Evolutionary conservation across 2,329 filamentous ascomycete species (phyloP), one percentile per base, ranked within the genome.

Genomic region (Verticillium klebahnii): DNA sequence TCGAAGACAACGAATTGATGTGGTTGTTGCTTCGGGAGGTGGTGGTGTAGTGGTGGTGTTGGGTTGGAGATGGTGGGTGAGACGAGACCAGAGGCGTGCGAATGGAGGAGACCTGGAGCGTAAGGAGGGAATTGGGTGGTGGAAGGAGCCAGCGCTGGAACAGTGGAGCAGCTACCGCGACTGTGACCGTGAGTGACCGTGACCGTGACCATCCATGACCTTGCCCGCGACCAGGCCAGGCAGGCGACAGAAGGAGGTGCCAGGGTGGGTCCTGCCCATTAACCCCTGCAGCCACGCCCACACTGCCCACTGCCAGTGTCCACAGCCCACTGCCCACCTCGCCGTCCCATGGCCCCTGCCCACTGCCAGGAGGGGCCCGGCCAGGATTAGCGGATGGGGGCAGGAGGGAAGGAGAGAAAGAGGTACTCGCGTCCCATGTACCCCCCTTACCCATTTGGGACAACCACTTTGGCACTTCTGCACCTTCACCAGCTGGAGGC

Each of bases 1-100:
- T 55, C 32, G 58, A 59, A 59, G 45, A 54, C 58, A 59, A 59
- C 58, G 58, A 34, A 31, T 39, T 32, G 39, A 58, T 52, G 45
- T 23, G 36, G 39, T 39, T 54, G 58, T 59, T 59, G 58, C 58
- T 59, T 59, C 58, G 58, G 31, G 12, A 2, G 39, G 45, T 45
- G 36, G 39, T 58, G 39, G 39, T 58, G 57, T 14, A 36, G 57
- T 12, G 56, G 40, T 25, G 36, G 11, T 39, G 56, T 25, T 25
- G 57, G 40, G 57, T 29, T 45, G 57, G 56, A 58, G 37, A 31
- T 58, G 39, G 57, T 58, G 57, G 40, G 57, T 45, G 57, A 58
- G 45, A 52, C 45, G 45, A 52, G 45, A 52, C 45, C 45, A 52
- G 45, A 23, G 45, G 45, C 45, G 45, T 52, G 45, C 45, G 45